Evolutionary conservation across 805 yeast genomes (phyloP).

Genomic region (Cyberlindnera petersonii): DNA sequence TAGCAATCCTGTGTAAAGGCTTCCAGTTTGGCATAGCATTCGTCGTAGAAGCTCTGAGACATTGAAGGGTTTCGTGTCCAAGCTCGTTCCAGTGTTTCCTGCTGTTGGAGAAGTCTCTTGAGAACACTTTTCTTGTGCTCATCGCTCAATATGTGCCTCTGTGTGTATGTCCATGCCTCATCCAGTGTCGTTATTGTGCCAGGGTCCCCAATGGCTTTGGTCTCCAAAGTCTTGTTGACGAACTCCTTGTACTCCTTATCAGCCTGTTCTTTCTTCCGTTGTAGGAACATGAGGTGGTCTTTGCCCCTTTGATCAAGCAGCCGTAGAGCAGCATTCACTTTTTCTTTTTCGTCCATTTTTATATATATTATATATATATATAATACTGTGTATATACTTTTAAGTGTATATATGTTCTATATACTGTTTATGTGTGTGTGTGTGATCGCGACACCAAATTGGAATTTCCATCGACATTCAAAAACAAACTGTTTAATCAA

Average conservation of each 20-base stretch:
- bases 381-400: no score
- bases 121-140: not conserved
- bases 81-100: slow-evolving; percentile 1
- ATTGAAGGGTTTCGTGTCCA: slow-evolving; percentile 4
- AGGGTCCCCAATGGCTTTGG: not conserved
- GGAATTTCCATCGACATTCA: not conserved
- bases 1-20: not conserved
- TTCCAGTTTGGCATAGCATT: no score
- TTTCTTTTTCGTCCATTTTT: not conserved
- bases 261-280: slow-evolving; percentile 2
- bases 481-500: no score
- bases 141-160: slow-evolving; percentile 1
- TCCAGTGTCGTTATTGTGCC: not conserved
- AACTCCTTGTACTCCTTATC: slow-evolving; percentile 3
- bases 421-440: no score
- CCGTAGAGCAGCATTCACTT: not conserved
- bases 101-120: slow-evolving; percentile 4
- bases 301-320: not conserved
- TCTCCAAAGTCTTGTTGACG: not conserved
- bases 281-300: slow-evolving; percentile 1
- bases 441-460: no score
- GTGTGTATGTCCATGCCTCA: slow-evolving; percentile 9
- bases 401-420: no score
- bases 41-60: slow-evolving; percentile 4
- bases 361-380: no score